Conservation (phyloP, 2,329 filamentous ascomycete genomes). For the Colletotrichum kahawae region DNA sequence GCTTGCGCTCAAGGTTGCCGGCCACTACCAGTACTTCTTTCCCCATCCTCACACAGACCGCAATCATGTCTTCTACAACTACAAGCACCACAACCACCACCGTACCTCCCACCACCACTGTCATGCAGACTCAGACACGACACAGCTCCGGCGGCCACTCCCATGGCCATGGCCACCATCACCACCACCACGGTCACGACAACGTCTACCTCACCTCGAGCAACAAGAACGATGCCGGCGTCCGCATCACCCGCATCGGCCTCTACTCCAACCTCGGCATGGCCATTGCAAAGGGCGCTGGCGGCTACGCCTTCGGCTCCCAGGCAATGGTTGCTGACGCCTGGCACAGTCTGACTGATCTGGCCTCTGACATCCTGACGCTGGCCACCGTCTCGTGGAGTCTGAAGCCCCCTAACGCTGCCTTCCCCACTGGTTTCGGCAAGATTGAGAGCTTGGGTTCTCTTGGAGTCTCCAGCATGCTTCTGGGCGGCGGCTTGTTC, state of each 20-base stretch:
- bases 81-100: constrained; percentile 29
- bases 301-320: constrained; percentile 93
- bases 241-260: constrained; percentile 90
- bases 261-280: constrained; percentile 90
- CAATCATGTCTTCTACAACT: constrained; percentile 41
- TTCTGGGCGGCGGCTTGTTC: constrained; percentile 87
- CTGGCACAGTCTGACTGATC: constrained; percentile 92
- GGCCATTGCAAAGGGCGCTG: constrained; percentile 90
- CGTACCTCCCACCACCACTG: constrained; percentile 25
- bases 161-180: constrained; percentile 50
- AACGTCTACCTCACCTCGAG: constrained; percentile 80
- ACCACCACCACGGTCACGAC: constrained; percentile 79
- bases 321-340: constrained; percentile 93
- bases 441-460: constrained; percentile 98
- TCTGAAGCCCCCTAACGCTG: constrained; percentile 79
- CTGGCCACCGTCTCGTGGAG: constrained; percentile 95
- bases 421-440: constrained; percentile 90
- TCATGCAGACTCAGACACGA: constrained; percentile 40
- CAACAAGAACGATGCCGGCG: constrained; percentile 90
- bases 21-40: not conserved
- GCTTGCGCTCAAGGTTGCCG: not conserved
- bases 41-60: constrained; percentile 1
- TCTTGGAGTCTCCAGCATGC: constrained; percentile 88
- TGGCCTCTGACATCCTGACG: constrained; percentile 94
- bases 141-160: constrained; percentile 57